Conservation (phyloP, 2,329 filamentous ascomycete species). For the Pseudogymnoascus sp. region DNA sequence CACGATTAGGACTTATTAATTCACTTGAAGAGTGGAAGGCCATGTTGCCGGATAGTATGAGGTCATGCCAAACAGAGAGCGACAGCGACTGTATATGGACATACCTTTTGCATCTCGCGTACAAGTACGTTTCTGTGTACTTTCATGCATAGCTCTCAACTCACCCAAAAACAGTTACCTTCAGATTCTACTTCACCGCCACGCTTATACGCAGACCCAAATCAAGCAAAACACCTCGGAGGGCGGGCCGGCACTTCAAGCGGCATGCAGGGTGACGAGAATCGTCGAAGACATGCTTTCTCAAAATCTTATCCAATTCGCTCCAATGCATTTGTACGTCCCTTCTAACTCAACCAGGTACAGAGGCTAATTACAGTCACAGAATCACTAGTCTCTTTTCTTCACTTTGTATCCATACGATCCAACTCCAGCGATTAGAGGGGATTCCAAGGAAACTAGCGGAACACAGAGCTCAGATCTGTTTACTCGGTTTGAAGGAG, state of each 20-base stretch:
- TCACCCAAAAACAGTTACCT: constrained; percentile 29
- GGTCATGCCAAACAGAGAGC: background rate
- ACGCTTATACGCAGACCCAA: constrained; percentile 31
- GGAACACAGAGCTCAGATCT: constrained; percentile 40
- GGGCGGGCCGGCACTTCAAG: constrained; percentile 35
- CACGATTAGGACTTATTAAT: background rate
- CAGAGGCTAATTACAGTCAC: background rate
- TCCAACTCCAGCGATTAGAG: constrained; percentile 31
- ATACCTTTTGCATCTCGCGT: constrained; percentile 36
- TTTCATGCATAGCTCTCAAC: background rate
- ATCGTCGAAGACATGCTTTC: constrained; percentile 41
- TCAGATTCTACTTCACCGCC: constrained; percentile 37
- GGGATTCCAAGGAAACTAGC: constrained; percentile 35
- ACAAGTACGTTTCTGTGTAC: constrained; percentile 28
- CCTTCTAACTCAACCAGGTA: background rate
- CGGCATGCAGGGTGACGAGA: constrained; percentile 36
- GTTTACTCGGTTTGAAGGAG: constrained; percentile 38
- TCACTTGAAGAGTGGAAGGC: constrained; percentile 4
- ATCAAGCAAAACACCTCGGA: constrained; percentile 28
- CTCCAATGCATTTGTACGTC: constrained; percentile 35
- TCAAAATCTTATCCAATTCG: constrained; percentile 34
- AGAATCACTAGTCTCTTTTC: constrained; percentile 40
- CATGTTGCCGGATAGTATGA: background rate
- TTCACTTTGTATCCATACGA: constrained; percentile 39
- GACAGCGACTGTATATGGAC: constrained; percentile 25